Evolutionary conservation across 495 filamentous ascomycete species (phyloP), one percentile per base, ranked within the genome.

Genomic region (Aspergillus indologenus): DNA sequence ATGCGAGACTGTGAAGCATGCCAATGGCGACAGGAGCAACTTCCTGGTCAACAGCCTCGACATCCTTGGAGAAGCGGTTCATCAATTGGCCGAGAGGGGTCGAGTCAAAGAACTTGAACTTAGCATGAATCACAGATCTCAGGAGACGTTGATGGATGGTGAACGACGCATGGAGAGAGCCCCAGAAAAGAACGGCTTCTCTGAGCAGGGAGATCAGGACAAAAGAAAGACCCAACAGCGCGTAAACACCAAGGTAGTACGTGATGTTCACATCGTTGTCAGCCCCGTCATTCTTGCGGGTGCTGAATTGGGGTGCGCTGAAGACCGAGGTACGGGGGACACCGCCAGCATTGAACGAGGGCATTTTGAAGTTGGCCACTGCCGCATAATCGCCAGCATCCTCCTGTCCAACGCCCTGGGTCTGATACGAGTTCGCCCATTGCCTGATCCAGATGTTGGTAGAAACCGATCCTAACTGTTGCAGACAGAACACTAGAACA

Each of bases 31-130:
- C 85, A 19, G 92, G 90, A 1, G 94, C 92, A 56, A 98, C 89
- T 69, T 98, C 94, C 71, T 99, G 95, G 61, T 99, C 95, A 58
- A 99, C 79, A 5, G 91, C 85, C 69, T 99, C 94, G 23, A 98
- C 81, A 71, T 98, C 95, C 71, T 97, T 98, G 61, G 93, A 97
- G 73, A 99, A 99, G 42, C 95, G 82, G 71, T 99, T 99, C 89
- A 98, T 98, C 61, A 99, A 81, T 71, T 97, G 94, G 14, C 95
- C 95, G 0, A 97, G 83, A 6, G 95, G 95, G 2, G 95, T 99
- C 1, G 91, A 90, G 70, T 99, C 95, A 68, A 99, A 99, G 79
- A 99, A 99, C 61, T 89, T 89, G 76, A 98, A 96, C 66, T 90
- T 91, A 17, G 95, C 95, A 53, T 92, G 86, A 56, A 90, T 87